Conservation (phyloP, 108 stramenopile species). For the Cyclostephanos invisitatus region DNA sequence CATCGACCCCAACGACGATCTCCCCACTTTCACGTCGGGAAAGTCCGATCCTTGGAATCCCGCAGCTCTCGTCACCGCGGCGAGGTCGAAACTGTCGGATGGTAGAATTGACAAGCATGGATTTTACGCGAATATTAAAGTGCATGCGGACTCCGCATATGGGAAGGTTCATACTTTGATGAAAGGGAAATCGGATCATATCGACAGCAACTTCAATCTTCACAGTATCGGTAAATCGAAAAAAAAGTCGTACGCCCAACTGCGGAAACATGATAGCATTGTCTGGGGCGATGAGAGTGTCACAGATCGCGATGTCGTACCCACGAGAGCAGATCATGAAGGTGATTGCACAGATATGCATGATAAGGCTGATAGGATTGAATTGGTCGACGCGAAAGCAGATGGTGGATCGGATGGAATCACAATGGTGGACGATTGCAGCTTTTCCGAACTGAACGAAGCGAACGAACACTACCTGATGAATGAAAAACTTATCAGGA, state of each 20-base stretch:
- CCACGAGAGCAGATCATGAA: background rate
- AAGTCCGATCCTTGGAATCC: slow-evolving; percentile 30
- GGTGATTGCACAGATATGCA: background rate
- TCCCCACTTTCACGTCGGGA: slow-evolving; percentile 11
- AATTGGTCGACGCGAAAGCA: slow-evolving; percentile 1
- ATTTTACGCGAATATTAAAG: slow-evolving; percentile 29
- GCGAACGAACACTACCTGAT: slow-evolving; percentile 18
- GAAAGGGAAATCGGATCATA: slow-evolving; percentile 2
- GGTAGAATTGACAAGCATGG: slow-evolving; percentile 35
- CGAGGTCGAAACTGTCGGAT: slow-evolving; percentile 20
- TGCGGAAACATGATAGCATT: slow-evolving; percentile 17
- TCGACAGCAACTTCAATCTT: slow-evolving; percentile 29
- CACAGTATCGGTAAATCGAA: slow-evolving; percentile 24
- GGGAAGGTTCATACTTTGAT: slow-evolving; percentile 19
- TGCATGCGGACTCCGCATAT: slow-evolving; percentile 3
- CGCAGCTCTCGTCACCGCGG: slow-evolving; percentile 27
- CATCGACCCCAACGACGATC: slow-evolving; percentile 28
- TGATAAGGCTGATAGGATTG: background rate
- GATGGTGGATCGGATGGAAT: background rate
- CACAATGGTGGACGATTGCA: slow-evolving; percentile 26
- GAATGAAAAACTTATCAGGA: slow-evolving; percentile 19
- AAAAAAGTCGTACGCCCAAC: slow-evolving; percentile 1
- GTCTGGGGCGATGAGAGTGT: slow-evolving; percentile 46
- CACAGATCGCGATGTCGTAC: background rate
- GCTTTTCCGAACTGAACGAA: slow-evolving; percentile 27